phyloP scores from a whole-genome alignment of 2,329 filamentous ascomycete genomes.

The Verticillium longisporum region DNA sequence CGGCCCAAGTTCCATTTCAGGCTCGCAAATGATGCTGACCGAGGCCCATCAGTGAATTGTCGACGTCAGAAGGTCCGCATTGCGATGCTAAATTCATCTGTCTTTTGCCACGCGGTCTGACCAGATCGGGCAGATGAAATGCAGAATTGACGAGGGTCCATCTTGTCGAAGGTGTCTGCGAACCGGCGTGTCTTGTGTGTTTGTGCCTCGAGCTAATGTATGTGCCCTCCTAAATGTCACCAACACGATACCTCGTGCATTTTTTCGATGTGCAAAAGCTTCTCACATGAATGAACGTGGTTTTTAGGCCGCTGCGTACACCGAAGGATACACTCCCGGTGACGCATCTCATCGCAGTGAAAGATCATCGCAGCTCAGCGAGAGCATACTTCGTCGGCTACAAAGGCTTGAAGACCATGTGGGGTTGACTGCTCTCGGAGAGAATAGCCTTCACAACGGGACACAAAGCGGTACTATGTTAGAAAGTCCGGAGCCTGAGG shows the following conservation, averaged over 20 bases:
- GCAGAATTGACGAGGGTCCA: conserved; percentile 24
- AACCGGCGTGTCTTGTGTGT: conserved; percentile 28
- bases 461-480: background rate
- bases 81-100: background rate
- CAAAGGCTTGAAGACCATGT: conserved; percentile 19
- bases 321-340: background rate
- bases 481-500: conserved; percentile 3
- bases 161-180: conserved; percentile 25
- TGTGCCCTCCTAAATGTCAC: conserved; percentile 3
- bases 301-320: conserved; percentile 4
- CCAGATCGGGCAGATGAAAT: conserved; percentile 22
- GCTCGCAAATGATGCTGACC: conserved; percentile 1
- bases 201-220: conserved; percentile 32
- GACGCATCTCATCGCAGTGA: conserved; percentile 5
- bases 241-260: no score
- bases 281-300: no score
- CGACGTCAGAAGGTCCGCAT: conserved; percentile 17
- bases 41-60: conserved; percentile 16
- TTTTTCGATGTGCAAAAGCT: no score
- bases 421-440: conserved; percentile 12
- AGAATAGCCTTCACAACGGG: background rate
- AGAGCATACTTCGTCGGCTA: conserved; percentile 13
- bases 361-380: conserved; percentile 5
- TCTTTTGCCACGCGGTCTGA: background rate
- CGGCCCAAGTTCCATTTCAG: background rate